phyloP scores from a whole-genome alignment of 1,284 basidiomycete species.

The Trametes hirsuta region DNA sequence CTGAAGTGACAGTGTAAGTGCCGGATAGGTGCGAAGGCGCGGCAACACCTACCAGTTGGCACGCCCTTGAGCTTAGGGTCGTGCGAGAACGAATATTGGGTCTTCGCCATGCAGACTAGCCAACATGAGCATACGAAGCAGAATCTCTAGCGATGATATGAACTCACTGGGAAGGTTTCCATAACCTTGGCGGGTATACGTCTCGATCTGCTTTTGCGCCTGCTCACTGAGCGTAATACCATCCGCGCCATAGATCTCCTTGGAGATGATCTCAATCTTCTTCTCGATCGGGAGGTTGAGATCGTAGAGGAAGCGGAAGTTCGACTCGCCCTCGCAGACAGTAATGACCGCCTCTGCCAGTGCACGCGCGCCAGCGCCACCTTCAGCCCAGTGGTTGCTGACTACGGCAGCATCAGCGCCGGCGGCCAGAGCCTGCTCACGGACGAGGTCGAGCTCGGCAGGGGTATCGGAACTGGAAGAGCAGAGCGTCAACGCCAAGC shows the following conservation, averaged over 20 bases:
- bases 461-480: conserved; percentile 79
- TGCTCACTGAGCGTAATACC: conserved; percentile 85
- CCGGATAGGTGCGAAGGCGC: not conserved
- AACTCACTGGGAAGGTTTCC: conserved; percentile 76
- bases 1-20: conserved; percentile 36
- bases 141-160: not conserved
- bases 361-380: conserved; percentile 85
- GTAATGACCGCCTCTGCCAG: conserved; percentile 88
- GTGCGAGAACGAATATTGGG: conserved; percentile 95
- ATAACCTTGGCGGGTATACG: conserved; percentile 92
- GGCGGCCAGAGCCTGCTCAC: conserved; percentile 77
- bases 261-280: conserved; percentile 88
- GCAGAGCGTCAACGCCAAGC: conserved; percentile 1
- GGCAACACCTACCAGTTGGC: conserved; percentile 55
- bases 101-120: conserved; percentile 97
- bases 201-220: conserved; percentile 87
- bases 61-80: conserved; percentile 92
- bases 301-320: conserved; percentile 92
- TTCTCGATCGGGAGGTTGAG: conserved; percentile 82
- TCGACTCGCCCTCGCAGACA: conserved; percentile 81
- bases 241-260: conserved; percentile 90
- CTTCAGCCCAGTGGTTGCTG: conserved; percentile 96
- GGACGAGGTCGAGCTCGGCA: conserved; percentile 89
- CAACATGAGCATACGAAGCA: conserved; percentile 12
- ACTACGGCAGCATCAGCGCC: conserved; percentile 97